A percentile compares a stretch with the other conserved stretches of the same genome.
These are phyloP conservation scores for Pseudonitzschia multistriata DNA, from an alignment of 108 stramenopile genomes.

Conservation along the genomic window DNA sequence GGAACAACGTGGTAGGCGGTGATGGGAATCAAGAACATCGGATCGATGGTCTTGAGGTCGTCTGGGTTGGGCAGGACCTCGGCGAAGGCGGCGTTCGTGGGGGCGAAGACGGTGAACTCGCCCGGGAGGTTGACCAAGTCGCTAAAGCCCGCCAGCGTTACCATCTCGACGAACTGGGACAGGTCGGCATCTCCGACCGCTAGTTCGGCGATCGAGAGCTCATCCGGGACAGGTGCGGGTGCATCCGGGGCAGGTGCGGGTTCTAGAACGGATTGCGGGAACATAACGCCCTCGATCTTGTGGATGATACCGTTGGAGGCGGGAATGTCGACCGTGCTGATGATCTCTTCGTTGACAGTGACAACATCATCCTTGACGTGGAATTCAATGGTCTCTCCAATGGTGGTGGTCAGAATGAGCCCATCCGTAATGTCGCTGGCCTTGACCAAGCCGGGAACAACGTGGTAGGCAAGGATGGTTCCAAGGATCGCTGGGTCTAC, in stretches of 20 bases:
- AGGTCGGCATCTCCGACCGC: background rate
- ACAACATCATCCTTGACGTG: slow-evolving; percentile 19
- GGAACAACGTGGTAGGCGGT: slow-evolving; percentile 44
- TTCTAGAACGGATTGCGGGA: slow-evolving; percentile 14
- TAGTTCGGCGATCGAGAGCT: background rate
- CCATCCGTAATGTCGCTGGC: slow-evolving; percentile 15
- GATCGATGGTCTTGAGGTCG: slow-evolving; percentile 27
- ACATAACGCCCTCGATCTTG: slow-evolving; percentile 42
- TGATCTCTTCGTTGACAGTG: slow-evolving; percentile 32
- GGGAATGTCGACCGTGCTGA: slow-evolving; percentile 30
- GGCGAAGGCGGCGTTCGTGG: slow-evolving; percentile 46
- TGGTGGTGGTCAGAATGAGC: slow-evolving; percentile 1
- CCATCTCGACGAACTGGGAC: background rate
- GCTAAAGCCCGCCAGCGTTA: slow-evolving; percentile 20
- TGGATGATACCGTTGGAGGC: slow-evolving; percentile 50
- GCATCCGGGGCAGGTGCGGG: background rate
- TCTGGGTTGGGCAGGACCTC: background rate
- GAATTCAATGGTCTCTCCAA: slow-evolving; percentile 18
- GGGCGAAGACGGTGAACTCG: slow-evolving; percentile 37
- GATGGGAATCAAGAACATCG: slow-evolving; percentile 21
- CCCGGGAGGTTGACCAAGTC: slow-evolving; percentile 30
- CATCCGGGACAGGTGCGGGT: slow-evolving; percentile 2
- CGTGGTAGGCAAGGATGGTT: slow-evolving; percentile 39
- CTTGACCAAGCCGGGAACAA: slow-evolving; percentile 17
- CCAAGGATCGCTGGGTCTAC: background rate